Conservation (phyloP, 2,329 filamentous ascomycete species). For the Penicillium sp. region DNA sequence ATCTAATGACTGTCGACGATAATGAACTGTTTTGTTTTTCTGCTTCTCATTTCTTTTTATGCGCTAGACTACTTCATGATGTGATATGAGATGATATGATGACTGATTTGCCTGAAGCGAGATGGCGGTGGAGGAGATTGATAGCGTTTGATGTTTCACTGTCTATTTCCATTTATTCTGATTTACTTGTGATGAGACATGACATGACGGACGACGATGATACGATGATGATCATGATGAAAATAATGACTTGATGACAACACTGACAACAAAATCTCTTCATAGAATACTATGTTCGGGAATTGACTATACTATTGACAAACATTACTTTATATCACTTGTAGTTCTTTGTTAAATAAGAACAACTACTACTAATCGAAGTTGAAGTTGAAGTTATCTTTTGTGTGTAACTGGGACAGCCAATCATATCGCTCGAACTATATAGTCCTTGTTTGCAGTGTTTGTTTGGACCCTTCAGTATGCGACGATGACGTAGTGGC, state of each 20-base stretch:
- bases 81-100: neutral
- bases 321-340: neutral
- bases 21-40: neutral
- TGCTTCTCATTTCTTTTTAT: neutral
- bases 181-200: neutral
- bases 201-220: neutral
- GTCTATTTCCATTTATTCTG: neutral
- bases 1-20: slow-evolving; percentile 9
- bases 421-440: neutral
- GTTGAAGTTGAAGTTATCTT: neutral
- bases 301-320: neutral
- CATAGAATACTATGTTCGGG: slow-evolving; percentile 7
- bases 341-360: neutral
- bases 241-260: slow-evolving; percentile 12
- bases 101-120: neutral
- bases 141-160: slow-evolving; percentile 8
- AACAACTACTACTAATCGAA: neutral
- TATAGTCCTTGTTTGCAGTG: neutral
- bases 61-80: neutral
- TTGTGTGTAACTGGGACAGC: neutral
- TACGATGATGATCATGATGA: slow-evolving; percentile 4
- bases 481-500: neutral
- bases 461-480: neutral
- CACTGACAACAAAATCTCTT: neutral
- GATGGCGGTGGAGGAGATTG: slow-evolving; percentile 16